phyloP scores from a whole-genome alignment of 2,329 filamentous ascomycete genomes.

The Cladobotryum mycophilum region DNA sequence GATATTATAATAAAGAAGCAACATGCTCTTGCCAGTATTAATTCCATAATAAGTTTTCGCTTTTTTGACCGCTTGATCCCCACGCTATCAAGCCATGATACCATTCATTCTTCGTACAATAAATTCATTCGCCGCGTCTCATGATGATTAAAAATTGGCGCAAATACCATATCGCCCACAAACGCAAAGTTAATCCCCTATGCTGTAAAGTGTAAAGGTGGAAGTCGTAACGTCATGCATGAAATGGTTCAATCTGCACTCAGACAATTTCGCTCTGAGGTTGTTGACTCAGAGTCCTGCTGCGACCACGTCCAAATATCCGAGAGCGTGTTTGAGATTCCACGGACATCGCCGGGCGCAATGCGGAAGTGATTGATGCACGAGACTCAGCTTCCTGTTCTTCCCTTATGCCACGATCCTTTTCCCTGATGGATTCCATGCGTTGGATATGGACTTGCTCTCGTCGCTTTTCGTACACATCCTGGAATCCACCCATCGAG shows the following conservation, averaged over 20 bases:
- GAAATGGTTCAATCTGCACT: neutral
- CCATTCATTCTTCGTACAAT: no score
- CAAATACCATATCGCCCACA: no score
- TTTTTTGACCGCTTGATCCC: no score
- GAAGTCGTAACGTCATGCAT: no score
- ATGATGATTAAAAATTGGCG: no score
- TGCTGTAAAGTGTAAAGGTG: no score
- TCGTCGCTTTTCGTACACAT: constrained; percentile 40
- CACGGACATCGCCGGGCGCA: constrained; percentile 18
- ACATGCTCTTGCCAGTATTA: no score
- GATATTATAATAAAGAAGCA: no score
- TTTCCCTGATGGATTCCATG: constrained; percentile 33
- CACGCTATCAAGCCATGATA: no score
- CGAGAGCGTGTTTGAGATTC: constrained; percentile 23
- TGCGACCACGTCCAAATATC: constrained; percentile 24
- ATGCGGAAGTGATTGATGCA: constrained; percentile 22
- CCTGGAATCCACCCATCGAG: constrained; percentile 35
- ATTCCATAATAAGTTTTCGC: no score
- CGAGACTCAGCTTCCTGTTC: constrained; percentile 22
- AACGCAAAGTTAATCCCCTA: no score
- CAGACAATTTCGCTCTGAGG: constrained; percentile 21
- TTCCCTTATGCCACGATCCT: constrained; percentile 24
- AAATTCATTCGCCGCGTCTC: no score
- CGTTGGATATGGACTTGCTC: constrained; percentile 29
- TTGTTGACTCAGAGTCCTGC: constrained; percentile 23